These are phyloP conservation scores for Tetramitus jugosus DNA, from an alignment of 208 protist genomes.

Conservation along the genomic window DNA sequence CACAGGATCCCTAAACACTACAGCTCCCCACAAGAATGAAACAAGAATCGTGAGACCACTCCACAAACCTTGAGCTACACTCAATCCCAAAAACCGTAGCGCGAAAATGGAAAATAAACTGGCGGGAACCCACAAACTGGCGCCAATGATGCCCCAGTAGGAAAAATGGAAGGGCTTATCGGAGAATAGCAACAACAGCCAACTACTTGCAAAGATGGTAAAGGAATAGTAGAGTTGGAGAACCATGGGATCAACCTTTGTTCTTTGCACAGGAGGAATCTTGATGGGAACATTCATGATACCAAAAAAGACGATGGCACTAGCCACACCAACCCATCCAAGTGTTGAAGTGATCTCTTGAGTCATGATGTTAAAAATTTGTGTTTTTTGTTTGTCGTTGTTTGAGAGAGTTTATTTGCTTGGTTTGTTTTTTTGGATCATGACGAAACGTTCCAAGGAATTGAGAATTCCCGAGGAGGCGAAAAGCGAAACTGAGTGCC, in stretches of 20 bases:
- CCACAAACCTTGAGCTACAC: slow-evolving; percentile 14
- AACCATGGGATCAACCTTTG: slow-evolving; percentile 2
- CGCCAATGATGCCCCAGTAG: not conserved
- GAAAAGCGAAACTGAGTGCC: no score
- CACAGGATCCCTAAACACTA: not conserved
- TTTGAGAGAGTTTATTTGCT: no score
- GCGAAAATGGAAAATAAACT: not conserved
- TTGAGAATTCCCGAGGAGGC: no score
- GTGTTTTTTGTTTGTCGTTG: no score
- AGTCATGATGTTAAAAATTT: not conserved
- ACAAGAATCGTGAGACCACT: slow-evolving; percentile 3
- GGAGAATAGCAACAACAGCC: not conserved
- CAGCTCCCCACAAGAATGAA: slow-evolving; percentile 16
- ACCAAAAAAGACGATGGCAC: not conserved
- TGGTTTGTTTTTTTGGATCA: no score
- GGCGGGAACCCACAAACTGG: slow-evolving; percentile 5
- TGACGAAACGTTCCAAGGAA: no score
- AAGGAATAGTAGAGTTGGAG: slow-evolving; percentile 13
- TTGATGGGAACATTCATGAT: not conserved
- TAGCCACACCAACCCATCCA: not conserved
- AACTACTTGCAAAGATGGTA: not conserved
- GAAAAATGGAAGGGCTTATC: slow-evolving; percentile 16
- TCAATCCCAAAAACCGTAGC: not conserved
- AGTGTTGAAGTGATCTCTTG: not conserved
- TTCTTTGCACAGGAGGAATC: not conserved